Evolutionary conservation across 2,329 filamentous ascomycete genomes (phyloP).

Genomic region (Fusarium secorum): DNA sequence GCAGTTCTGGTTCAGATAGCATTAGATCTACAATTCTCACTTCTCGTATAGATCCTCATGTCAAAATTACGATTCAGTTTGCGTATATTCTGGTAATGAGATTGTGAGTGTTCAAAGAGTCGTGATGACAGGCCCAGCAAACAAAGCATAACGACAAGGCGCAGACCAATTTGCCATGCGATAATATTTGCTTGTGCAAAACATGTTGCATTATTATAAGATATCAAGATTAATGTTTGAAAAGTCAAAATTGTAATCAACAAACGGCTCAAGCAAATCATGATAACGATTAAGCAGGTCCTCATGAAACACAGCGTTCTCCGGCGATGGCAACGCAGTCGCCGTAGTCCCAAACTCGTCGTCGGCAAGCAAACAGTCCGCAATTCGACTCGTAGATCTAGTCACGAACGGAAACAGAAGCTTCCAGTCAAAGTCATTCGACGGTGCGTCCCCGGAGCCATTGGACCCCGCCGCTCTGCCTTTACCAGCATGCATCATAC

Average conservation of each 20-base stretch:
- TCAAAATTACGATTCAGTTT: accelerated
- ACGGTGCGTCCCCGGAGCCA: neutral
- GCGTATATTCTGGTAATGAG: accelerated
- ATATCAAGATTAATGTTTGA: slow-evolving; percentile 17
- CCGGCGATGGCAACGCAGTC: slow-evolving; percentile 19
- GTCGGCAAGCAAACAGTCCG: slow-evolving; percentile 26
- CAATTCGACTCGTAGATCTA: slow-evolving; percentile 24
- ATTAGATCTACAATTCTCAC: neutral
- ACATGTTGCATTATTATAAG: neutral
- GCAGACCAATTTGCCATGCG: neutral
- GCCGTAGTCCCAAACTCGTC: slow-evolving; percentile 24
- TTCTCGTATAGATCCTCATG: neutral
- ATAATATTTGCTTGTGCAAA: neutral
- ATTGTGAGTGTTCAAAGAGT: too few species aligned
- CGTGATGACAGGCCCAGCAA: too few species aligned
- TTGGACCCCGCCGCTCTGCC: neutral
- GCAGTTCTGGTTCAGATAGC: neutral
- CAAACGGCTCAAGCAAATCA: slow-evolving; percentile 33
- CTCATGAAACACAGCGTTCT: slow-evolving; percentile 30
- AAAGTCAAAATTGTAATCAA: slow-evolving; percentile 34
- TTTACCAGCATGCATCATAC: slow-evolving; percentile 16
- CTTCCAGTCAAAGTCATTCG: slow-evolving; percentile 24
- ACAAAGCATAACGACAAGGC: neutral
- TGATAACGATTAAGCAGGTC: slow-evolving; percentile 29
- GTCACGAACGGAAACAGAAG: slow-evolving; percentile 33